Conservation (phyloP, 2,329 filamentous ascomycete genomes). For the Alternaria rosae region DNA sequence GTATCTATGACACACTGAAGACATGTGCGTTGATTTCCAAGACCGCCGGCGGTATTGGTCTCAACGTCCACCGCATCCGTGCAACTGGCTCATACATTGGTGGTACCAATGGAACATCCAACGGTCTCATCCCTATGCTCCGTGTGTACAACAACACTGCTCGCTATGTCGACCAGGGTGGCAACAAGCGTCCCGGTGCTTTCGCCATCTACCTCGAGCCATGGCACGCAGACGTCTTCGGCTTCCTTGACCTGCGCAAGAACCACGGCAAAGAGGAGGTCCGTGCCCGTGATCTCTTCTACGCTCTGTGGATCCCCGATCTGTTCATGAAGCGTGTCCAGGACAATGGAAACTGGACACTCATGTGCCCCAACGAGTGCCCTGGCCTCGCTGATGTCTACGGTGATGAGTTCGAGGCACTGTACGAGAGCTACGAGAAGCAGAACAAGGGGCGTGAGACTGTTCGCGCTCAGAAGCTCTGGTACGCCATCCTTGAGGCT, state of each 20-base stretch:
- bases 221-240: conserved; percentile 97
- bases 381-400: conserved; percentile 95
- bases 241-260: conserved; percentile 97
- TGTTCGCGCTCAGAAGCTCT: conserved; percentile 97
- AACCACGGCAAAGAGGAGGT: conserved; percentile 99
- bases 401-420: conserved; percentile 93
- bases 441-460: conserved; percentile 89
- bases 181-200: conserved; percentile 97
- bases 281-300: conserved; percentile 95
- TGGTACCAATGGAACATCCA: conserved; percentile 97
- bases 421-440: conserved; percentile 89
- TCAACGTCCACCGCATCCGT: conserved; percentile 96
- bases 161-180: conserved; percentile 97
- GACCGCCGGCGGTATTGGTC: conserved; percentile 96
- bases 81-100: conserved; percentile 98
- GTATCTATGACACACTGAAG: conserved; percentile 99
- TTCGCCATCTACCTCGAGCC: conserved; percentile 99
- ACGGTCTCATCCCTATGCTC: conserved; percentile 96
- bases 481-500: conserved; percentile 97
- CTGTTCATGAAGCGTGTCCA: conserved; percentile 99
- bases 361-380: conserved; percentile 98
- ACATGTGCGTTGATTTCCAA: conserved; percentile 99
- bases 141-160: conserved; percentile 99
- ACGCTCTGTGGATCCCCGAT: conserved; percentile 97
- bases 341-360: conserved; percentile 93